Evolutionary conservation across 352 stramenopile genomes (phyloP).

Genomic region (Elongisporangium anandrum): DNA sequence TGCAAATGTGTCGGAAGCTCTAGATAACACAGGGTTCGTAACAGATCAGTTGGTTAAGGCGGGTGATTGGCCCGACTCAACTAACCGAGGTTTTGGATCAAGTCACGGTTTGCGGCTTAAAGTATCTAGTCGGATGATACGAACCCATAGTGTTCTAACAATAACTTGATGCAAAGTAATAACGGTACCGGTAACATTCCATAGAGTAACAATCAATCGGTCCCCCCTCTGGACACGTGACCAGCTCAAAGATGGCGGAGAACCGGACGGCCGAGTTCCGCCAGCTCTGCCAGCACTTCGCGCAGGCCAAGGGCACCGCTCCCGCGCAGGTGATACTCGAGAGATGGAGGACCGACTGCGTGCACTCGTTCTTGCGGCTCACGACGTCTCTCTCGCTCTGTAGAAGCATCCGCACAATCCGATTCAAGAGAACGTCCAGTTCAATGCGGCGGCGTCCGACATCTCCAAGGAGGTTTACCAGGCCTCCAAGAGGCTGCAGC

Average conservation of each 20-base stretch:
- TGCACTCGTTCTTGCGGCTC: not conserved
- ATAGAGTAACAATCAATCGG: not conserved
- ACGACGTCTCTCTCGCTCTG: not conserved
- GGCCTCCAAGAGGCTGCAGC: conserved; percentile 74
- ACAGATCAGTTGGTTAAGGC: no score
- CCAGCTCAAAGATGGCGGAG: conserved; percentile 35
- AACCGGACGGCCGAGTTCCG: conserved; percentile 71
- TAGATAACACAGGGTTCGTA: no score
- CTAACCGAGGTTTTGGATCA: no score
- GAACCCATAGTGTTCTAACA: not conserved
- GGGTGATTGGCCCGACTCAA: no score
- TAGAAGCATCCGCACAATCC: conserved; percentile 41
- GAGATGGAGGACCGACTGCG: not conserved
- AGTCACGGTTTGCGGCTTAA: not conserved
- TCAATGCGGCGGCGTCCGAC: conserved; percentile 74
- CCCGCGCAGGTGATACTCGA: conserved; percentile 14
- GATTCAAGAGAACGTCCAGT: conserved; percentile 72
- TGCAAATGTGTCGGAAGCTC: no score
- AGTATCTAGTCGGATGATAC: not conserved
- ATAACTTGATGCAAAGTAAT: not conserved
- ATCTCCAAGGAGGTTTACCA: conserved; percentile 83
- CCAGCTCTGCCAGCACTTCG: conserved; percentile 55
- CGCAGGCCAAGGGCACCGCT: conserved; percentile 23
- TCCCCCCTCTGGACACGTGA: not conserved
- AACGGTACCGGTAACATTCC: not conserved